Conservation (phyloP, 371 early-diverging fungal species). For the Actinomucor elegans region DNA sequence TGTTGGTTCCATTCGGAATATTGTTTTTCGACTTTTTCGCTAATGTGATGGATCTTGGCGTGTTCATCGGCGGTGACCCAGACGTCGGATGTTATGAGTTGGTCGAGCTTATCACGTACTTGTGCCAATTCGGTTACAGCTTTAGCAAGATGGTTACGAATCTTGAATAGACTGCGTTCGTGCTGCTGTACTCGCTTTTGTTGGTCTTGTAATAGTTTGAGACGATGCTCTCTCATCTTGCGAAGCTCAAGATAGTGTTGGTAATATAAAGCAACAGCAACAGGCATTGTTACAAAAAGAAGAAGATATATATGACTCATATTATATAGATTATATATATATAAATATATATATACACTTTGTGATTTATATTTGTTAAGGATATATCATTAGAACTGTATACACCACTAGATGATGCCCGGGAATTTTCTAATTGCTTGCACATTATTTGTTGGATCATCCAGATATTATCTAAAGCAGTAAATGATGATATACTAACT, state of each 20-base stretch:
- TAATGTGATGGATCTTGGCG: conserved; percentile 7
- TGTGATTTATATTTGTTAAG: neutral
- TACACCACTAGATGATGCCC: too few relatives aligned
- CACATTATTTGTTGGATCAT: too few relatives aligned
- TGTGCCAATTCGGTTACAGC: neutral
- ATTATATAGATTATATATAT: too few relatives aligned
- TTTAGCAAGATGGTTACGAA: conserved; percentile 2
- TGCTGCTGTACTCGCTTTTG: conserved; percentile 14
- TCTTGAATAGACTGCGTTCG: conserved; percentile 6
- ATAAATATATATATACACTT: too few relatives aligned
- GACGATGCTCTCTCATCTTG: conserved; percentile 9
- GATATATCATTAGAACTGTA: neutral
- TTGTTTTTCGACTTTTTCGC: conserved; percentile 1
- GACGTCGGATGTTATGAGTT: conserved; percentile 1
- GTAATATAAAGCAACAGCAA: neutral
- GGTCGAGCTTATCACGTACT: neutral
- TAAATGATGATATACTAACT: too few relatives aligned
- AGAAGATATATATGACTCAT: too few relatives aligned
- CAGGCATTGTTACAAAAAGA: too few relatives aligned
- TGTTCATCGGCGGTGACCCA: conserved; percentile 25
- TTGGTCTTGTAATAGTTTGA: conserved; percentile 2
- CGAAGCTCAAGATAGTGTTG: conserved; percentile 9
- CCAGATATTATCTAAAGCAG: too few relatives aligned
- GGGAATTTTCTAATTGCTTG: too few relatives aligned
- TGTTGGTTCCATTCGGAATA: neutral